Conservation (phyloP, 495 filamentous ascomycete species). For the Recurvomyces mirabilis region DNA sequence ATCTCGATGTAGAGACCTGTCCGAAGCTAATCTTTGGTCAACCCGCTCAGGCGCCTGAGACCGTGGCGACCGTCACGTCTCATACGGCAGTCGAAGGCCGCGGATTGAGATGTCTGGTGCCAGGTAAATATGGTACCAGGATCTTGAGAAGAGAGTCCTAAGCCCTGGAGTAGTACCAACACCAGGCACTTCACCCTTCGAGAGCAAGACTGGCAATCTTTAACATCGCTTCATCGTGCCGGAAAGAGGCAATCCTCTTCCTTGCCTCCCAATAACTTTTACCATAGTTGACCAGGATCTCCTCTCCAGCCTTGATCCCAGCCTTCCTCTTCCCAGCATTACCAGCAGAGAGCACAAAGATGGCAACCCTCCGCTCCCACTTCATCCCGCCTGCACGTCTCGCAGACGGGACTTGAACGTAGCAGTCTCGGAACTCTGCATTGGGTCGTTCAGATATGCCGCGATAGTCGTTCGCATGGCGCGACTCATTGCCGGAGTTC, state of each 20-base stretch:
- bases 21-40: too few species aligned
- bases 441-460: conserved; percentile 46
- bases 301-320: conserved; percentile 47
- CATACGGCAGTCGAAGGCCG: too few species aligned
- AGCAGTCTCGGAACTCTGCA: conserved; percentile 47
- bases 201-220: conserved; percentile 10
- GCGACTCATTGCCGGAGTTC: conserved; percentile 52
- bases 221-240: conserved; percentile 15
- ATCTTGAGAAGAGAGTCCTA: too few species aligned
- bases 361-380: conserved; percentile 41
- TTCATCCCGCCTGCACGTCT: conserved; percentile 28
- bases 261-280: conserved; percentile 52
- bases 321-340: conserved; percentile 41
- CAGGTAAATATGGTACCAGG: too few species aligned
- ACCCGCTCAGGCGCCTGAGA: too few species aligned
- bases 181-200: too few species aligned
- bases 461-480: conserved; percentile 66
- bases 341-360: conserved; percentile 48
- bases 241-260: conserved; percentile 9
- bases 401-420: conserved; percentile 22
- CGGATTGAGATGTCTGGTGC: too few species aligned
- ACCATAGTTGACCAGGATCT: conserved; percentile 57
- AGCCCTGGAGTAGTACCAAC: too few species aligned
- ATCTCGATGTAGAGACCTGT: too few species aligned
- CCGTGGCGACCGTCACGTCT: too few species aligned